A percentile compares a stretch with the other conserved stretches of the same genome.
These are phyloP conservation scores for Psilocybe tampanensis DNA, from an alignment of 768 basidiomycete genomes.

Conservation along the genomic window DNA sequence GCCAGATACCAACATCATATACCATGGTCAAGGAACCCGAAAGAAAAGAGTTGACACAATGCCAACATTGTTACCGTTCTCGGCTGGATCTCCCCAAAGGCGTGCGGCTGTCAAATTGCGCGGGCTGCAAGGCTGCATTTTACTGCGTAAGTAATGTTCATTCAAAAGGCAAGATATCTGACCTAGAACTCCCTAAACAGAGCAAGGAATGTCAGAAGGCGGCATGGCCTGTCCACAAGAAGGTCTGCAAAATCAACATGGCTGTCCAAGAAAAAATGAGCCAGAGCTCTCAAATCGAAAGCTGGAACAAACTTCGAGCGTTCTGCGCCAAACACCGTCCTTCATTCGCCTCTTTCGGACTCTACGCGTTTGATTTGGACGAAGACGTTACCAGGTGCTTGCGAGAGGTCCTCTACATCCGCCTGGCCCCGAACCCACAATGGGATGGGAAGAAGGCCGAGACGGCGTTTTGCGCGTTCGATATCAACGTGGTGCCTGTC, in stretches of 20 bases:
- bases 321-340: constrained; percentile 1
- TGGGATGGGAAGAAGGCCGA: not conserved
- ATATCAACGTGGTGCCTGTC: not conserved
- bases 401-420: not conserved
- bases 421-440: not conserved
- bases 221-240: not conserved
- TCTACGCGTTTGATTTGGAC: not conserved
- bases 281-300: not conserved
- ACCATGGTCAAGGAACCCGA: too few relatives aligned
- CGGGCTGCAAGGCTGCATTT: not conserved
- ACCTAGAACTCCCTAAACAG: not conserved
- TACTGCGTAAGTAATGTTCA: not conserved
- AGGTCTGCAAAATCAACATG: not conserved
- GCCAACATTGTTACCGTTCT: too few relatives aligned
- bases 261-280: not conserved
- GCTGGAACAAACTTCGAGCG: not conserved
- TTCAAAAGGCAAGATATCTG: not conserved
- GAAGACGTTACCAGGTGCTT: not conserved
- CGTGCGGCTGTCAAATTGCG: not conserved
- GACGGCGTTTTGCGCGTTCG: not conserved
- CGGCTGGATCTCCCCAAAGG: not conserved
- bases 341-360: not conserved
- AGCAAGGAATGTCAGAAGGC: constrained; percentile 2
- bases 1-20: too few relatives aligned
- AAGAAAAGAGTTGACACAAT: too few relatives aligned